Evolutionary conservation across 208 protist genomes (phyloP).

Genomic region (Leishmania lainsoni): DNA sequence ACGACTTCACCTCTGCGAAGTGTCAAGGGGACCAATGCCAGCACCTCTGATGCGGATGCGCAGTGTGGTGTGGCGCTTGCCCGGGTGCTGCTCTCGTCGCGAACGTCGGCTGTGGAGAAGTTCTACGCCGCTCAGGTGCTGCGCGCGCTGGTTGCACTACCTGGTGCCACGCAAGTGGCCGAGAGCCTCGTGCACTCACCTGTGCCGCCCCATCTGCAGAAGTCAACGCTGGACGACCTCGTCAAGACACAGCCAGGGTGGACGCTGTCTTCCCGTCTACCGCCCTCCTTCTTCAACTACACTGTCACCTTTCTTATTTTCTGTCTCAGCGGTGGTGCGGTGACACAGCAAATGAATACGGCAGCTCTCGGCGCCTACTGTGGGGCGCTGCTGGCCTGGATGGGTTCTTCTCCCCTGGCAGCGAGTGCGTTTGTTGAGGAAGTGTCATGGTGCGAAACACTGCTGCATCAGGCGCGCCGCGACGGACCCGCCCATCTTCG

Average conservation of each 20-base stretch:
- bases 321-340: conserved; percentile 49
- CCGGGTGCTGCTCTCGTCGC: conserved; percentile 30
- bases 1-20: neutral
- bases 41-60: neutral
- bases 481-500: conserved; percentile 57
- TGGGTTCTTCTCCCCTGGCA: conserved; percentile 22
- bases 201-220: conserved; percentile 23
- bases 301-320: conserved; percentile 54
- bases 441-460: conserved; percentile 37
- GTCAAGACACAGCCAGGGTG: conserved; percentile 32
- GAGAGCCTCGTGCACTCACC: conserved; percentile 10
- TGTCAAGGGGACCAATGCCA: neutral
- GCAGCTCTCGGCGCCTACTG: conserved; percentile 67
- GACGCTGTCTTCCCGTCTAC: conserved; percentile 10
- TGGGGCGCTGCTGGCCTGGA: conserved; percentile 52
- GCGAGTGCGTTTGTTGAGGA: conserved; percentile 42
- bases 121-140: conserved; percentile 80
- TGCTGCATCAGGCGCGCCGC: conserved; percentile 51
- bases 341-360: conserved; percentile 57
- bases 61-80: conserved; percentile 34
- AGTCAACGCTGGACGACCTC: conserved; percentile 17
- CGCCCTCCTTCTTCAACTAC: conserved; percentile 49
- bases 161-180: conserved; percentile 32
- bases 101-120: conserved; percentile 38
- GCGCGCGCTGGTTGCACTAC: conserved; percentile 37